Conservation (phyloP, 192 early-diverging fungal species). For the Backusella luteola region DNA sequence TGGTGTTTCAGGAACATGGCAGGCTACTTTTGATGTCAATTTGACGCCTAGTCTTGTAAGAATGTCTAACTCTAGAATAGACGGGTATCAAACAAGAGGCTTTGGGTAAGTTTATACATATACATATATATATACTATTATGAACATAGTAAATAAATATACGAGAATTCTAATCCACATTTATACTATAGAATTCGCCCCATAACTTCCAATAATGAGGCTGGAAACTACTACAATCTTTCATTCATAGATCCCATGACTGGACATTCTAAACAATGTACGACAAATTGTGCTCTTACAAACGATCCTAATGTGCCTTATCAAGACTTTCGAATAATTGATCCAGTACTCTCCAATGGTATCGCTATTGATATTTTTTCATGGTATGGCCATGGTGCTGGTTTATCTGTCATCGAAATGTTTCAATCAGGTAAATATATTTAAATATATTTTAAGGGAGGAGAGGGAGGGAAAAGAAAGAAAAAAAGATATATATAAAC, state of each 20-base stretch:
- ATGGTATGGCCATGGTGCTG: constrained; percentile 39
- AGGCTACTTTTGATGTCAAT: not conserved
- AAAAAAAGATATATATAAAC: not conserved
- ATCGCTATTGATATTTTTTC: constrained; percentile 46
- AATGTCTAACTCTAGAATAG: not conserved
- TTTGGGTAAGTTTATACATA: constrained; percentile 7
- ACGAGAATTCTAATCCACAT: not conserved
- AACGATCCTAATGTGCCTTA: constrained; percentile 30
- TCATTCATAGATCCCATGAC: constrained; percentile 63
- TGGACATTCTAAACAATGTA: constrained; percentile 35
- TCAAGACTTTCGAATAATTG: constrained; percentile 43
- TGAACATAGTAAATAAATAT: not conserved
- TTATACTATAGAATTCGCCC: not conserved
- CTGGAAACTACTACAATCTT: not conserved
- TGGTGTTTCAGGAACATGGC: constrained; percentile 3
- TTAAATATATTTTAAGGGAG: not conserved
- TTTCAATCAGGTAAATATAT: constrained; percentile 33
- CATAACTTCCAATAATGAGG: not conserved
- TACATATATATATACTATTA: not conserved
- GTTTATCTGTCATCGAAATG: constrained; percentile 27
- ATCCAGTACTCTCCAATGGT: constrained; percentile 44
- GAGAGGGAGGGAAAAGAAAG: not conserved
- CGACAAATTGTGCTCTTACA: constrained; percentile 36
- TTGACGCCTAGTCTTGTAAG: constrained; percentile 5
- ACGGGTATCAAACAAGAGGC: not conserved